Percentiles rank a stretch among this genome's conserved stretches.
Conservation (phyloP, 1,139 yeast species). For the Suhomyces bribrorum region DNA sequence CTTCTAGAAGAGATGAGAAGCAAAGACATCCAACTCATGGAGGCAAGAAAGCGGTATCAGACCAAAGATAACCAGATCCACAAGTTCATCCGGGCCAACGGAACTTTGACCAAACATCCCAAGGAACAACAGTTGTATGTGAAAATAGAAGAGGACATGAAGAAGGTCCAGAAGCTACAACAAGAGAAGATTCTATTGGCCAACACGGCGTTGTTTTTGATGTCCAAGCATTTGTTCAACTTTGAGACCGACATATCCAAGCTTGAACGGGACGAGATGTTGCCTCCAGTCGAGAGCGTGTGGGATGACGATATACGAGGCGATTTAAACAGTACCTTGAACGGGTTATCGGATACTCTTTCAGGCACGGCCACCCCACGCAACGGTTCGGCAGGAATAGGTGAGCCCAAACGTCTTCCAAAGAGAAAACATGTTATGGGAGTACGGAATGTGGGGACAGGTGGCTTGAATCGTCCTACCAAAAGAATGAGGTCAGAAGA, state of each 20-base stretch:
- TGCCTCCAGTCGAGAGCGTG: constrained; percentile 55
- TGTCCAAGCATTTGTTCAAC: constrained; percentile 70
- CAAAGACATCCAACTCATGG: constrained; percentile 68
- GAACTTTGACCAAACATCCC: constrained; percentile 79
- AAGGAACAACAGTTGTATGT: constrained; percentile 70
- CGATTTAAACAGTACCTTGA: constrained; percentile 15
- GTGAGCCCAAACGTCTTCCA: constrained; percentile 17
- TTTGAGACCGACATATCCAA: constrained; percentile 76
- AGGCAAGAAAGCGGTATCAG: constrained; percentile 64
- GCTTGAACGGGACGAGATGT: constrained; percentile 75
- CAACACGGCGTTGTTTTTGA: constrained; percentile 76
- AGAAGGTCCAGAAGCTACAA: constrained; percentile 61
- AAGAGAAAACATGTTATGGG: constrained; percentile 9
- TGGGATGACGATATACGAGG: constrained; percentile 17
- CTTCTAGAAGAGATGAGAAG: constrained; percentile 75
- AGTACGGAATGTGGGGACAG: constrained; percentile 13
- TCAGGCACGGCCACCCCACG: constrained; percentile 39
- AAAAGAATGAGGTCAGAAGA: constrained; percentile 31
- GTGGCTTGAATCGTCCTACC: constrained; percentile 23
- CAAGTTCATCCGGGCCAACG: constrained; percentile 80
- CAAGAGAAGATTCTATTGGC: constrained; percentile 78
- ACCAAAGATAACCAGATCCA: constrained; percentile 78
- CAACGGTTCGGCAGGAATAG: constrained; percentile 21
- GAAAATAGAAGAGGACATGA: constrained; percentile 71
- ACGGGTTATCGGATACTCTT: constrained; percentile 25